Conservation (phyloP, 371 early-diverging fungal genomes). For the Actinomucor elegans region DNA sequence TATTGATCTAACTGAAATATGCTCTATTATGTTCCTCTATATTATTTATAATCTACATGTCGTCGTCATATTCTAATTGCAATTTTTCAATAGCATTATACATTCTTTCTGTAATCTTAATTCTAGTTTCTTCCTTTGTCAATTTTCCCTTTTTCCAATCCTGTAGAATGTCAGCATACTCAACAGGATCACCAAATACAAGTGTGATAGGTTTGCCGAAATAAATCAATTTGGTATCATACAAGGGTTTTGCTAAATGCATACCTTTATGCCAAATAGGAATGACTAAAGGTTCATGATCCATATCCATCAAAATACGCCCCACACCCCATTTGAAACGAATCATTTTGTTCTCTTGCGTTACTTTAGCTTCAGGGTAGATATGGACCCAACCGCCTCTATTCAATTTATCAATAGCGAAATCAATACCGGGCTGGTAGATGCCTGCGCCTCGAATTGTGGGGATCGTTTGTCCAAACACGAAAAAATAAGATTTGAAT, state of each 20-base stretch:
- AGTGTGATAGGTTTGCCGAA: constrained; percentile 49
- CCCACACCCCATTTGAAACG: constrained; percentile 90
- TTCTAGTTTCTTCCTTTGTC: constrained; percentile 56
- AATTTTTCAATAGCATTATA: constrained; percentile 51
- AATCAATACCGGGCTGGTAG: constrained; percentile 82
- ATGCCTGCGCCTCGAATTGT: constrained; percentile 84
- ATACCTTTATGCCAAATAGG: constrained; percentile 74
- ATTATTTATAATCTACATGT: constrained; percentile 1
- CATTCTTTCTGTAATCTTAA: constrained; percentile 56
- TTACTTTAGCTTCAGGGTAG: constrained; percentile 82
- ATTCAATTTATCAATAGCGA: constrained; percentile 55
- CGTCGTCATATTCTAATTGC: constrained; percentile 27
- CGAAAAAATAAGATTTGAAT: constrained; percentile 66
- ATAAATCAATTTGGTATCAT: constrained; percentile 35
- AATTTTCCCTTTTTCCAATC: constrained; percentile 55
- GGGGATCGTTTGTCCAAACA: constrained; percentile 80
- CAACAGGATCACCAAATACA: constrained; percentile 70
- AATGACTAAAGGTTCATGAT: constrained; percentile 62
- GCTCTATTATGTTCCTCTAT: too few relatives aligned
- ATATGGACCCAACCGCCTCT: constrained; percentile 68
- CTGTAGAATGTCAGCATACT: constrained; percentile 57
- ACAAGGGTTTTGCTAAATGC: constrained; percentile 51
- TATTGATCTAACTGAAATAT: too few relatives aligned
- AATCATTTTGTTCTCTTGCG: constrained; percentile 61
- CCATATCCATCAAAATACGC: constrained; percentile 77